Evolutionary conservation across 371 early-diverging fungal species (phyloP).

Genomic region (Catenaria anguillulae): DNA sequence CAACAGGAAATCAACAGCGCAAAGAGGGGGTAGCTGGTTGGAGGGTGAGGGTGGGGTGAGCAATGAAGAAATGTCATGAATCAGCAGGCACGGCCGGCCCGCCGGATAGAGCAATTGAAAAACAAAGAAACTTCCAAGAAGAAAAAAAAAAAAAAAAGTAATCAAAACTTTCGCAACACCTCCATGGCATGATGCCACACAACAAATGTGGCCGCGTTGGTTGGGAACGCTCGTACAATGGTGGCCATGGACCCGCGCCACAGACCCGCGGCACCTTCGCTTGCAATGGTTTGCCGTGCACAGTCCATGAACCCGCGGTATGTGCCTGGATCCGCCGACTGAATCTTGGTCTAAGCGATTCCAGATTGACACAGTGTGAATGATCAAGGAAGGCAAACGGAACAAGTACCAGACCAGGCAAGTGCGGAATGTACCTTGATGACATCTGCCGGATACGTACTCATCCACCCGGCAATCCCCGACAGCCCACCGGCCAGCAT

Average conservation of each 20-base stretch:
- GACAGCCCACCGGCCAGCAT: slow-evolving; percentile 58
- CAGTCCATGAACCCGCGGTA: slow-evolving; percentile 38
- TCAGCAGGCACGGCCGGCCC: too few species aligned
- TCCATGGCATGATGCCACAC: slow-evolving; percentile 18
- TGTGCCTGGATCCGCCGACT: slow-evolving; percentile 14
- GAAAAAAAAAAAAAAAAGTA: too few species aligned
- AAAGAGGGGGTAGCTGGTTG: too few species aligned
- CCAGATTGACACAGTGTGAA: slow-evolving; percentile 38
- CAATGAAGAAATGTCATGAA: too few species aligned
- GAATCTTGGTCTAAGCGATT: slow-evolving; percentile 24
- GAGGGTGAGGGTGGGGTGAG: too few species aligned
- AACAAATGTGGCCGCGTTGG: slow-evolving; percentile 67
- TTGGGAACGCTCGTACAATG: slow-evolving; percentile 62
- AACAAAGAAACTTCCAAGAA: too few species aligned
- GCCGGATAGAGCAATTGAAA: too few species aligned
- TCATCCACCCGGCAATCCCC: slow-evolving; percentile 61
- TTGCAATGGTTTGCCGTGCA: slow-evolving; percentile 29
- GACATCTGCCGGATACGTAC: slow-evolving; percentile 54
- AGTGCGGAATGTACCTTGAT: neutral
- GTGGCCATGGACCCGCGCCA: slow-evolving; percentile 61
- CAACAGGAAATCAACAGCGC: too few species aligned
- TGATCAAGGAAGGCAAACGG: neutral
- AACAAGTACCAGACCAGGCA: neutral
- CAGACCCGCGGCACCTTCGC: slow-evolving; percentile 46
- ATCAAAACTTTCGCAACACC: neutral